These are phyloP conservation scores for Xerocomellus amylosporus DNA, from an alignment of 768 basidiomycete genomes.

Conservation along the genomic window DNA sequence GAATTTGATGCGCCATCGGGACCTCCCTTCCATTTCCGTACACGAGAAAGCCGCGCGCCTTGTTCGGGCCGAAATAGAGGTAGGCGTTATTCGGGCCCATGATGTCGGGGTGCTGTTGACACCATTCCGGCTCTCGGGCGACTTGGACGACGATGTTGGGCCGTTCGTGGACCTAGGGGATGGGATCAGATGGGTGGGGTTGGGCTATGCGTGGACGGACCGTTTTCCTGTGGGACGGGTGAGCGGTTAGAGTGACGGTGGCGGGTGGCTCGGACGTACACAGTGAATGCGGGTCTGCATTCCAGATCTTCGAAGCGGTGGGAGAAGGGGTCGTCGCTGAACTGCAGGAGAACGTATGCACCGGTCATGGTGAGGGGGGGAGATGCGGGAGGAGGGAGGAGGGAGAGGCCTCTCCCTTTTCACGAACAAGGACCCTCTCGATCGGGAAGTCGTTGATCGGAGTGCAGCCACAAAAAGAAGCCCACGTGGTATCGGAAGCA, in stretches of 20 bases:
- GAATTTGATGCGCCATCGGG: conserved; percentile 56
- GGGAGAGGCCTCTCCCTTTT: conserved; percentile 29
- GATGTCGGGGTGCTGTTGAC: conserved; percentile 61
- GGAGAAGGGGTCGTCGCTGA: conserved; percentile 59
- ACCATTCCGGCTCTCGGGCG: conserved; percentile 63
- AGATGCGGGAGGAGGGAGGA: conserved; percentile 14
- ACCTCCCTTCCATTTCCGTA: conserved; percentile 63
- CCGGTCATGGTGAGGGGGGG: conserved; percentile 33
- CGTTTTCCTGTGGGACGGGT: conserved; percentile 17
- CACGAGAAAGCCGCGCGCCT: conserved; percentile 57
- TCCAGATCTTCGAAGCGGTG: conserved; percentile 63
- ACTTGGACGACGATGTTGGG: conserved; percentile 66
- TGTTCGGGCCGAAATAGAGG: conserved; percentile 71
- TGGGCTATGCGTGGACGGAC: conserved; percentile 13
- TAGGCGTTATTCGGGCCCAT: conserved; percentile 81
- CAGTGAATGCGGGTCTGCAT: conserved; percentile 59
- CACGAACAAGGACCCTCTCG: conserved; percentile 40
- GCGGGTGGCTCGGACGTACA: conserved; percentile 45
- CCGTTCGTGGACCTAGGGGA: conserved; percentile 46
- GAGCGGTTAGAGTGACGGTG: background rate
- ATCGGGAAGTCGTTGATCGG: conserved; percentile 36
- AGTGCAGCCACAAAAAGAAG: conserved; percentile 29
- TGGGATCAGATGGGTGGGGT: background rate
- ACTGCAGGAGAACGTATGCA: conserved; percentile 57
- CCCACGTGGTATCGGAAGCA: conserved; percentile 31